Percentiles rank a stretch among this genome's conserved stretches.
Evolutionary conservation across 345 rosid species (phyloP).

Genomic region (Lumnitzera racemosa): DNA sequence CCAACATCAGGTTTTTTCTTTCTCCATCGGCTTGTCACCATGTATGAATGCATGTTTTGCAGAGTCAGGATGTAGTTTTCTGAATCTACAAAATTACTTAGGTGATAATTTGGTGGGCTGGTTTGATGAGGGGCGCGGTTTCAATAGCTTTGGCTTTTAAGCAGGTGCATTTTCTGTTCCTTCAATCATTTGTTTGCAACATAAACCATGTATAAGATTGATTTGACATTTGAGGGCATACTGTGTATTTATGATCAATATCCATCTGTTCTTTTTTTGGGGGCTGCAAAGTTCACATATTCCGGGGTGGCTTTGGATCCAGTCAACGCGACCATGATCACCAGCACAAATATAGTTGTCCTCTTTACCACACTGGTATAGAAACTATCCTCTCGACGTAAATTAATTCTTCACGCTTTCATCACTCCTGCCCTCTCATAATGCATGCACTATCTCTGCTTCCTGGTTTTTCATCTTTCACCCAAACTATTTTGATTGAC

Average conservation of each 20-base stretch:
- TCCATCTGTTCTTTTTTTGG: neutral
- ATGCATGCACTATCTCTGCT: neutral
- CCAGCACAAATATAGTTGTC: constrained; percentile 58
- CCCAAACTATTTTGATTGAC: no score
- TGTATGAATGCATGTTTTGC: no score
- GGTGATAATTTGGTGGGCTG: constrained; percentile 96
- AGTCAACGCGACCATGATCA: constrained; percentile 56
- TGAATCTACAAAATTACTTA: constrained; percentile 6
- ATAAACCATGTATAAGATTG: neutral
- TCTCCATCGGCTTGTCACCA: neutral
- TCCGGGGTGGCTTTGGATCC: constrained; percentile 71
- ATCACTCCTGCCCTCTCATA: neutral
- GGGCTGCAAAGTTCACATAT: constrained; percentile 40
- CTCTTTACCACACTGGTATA: constrained; percentile 69
- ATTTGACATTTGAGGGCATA: neutral
- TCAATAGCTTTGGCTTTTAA: constrained; percentile 89
- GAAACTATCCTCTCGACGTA: neutral
- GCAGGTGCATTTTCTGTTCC: constrained; percentile 42
- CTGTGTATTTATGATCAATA: neutral
- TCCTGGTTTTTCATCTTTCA: neutral
- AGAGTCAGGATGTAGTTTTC: no score
- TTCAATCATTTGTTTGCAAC: neutral
- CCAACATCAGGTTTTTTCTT: constrained; percentile 50
- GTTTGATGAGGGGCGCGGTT: constrained; percentile 89
- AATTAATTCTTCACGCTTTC: neutral